A percentile compares a stretch with the other conserved stretches of the same genome.
phyloP scores from a whole-genome alignment of 768 basidiomycete species.

The Naematelia encephala region DNA sequence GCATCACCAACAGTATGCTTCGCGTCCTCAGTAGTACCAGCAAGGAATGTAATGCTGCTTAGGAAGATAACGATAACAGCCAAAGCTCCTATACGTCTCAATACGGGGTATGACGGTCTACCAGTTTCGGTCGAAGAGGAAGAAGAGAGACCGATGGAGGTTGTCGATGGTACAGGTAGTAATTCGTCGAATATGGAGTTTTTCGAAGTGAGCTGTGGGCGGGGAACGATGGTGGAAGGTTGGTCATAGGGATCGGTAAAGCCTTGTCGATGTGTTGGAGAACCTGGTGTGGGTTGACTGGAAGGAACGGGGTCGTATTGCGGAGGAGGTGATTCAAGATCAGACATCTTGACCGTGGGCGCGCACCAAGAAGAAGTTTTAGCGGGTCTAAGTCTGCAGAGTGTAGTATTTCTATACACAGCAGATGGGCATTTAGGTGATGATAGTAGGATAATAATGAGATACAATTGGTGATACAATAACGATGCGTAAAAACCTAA shows the following conservation, averaged over 20 bases:
- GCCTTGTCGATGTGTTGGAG: not conserved
- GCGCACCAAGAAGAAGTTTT: too few species aligned
- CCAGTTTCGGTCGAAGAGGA: not conserved
- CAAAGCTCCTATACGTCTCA: slow-evolving; percentile 22
- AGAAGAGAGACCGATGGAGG: not conserved
- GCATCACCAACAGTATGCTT: not conserved
- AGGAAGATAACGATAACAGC: slow-evolving; percentile 32
- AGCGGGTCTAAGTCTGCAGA: too few species aligned
- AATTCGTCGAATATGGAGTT: slow-evolving; percentile 30
- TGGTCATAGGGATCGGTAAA: not conserved
- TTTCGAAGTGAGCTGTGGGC: not conserved
- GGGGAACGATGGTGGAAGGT: not conserved
- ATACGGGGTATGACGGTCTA: slow-evolving; percentile 3
- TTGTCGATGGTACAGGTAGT: slow-evolving; percentile 22
- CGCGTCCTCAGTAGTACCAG: slow-evolving; percentile 7
- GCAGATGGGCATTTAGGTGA: too few species aligned
- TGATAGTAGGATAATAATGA: too few species aligned
- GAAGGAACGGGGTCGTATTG: not conserved
- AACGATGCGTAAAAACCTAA: too few species aligned
- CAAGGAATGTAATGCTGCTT: slow-evolving; percentile 19
- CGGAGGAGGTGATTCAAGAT: not conserved
- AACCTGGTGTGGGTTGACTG: not conserved
- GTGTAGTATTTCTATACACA: too few species aligned
- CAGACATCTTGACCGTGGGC: too few species aligned
- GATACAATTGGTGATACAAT: too few species aligned